phyloP scores from a whole-genome alignment of 176 grass and related monocot genomes.

The Ampelocalamus luodianensis region DNA sequence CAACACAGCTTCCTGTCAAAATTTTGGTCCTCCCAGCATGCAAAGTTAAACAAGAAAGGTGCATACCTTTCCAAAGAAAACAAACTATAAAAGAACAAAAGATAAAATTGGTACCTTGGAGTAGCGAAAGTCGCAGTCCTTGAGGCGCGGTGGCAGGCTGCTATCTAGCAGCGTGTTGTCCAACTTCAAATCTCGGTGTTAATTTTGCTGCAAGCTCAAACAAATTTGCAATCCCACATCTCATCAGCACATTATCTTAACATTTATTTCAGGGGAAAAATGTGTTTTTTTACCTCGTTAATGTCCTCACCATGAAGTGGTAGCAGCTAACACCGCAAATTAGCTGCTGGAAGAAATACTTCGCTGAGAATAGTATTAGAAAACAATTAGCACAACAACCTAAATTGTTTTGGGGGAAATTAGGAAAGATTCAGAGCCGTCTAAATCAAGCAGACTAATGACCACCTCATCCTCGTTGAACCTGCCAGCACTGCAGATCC shows the following conservation, averaged over 20 bases:
- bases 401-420: background rate
- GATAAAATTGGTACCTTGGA: conserved; percentile 63
- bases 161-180: conserved; percentile 94
- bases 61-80: conserved; percentile 1
- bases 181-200: conserved; percentile 95
- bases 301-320: conserved; percentile 85
- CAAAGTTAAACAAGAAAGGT: conserved; percentile 27
- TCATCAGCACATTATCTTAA: conserved; percentile 15
- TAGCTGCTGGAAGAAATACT: conserved; percentile 97
- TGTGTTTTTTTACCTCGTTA: background rate
- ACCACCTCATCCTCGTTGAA: conserved; percentile 92
- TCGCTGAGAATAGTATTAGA: conserved; percentile 49
- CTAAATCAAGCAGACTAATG: background rate
- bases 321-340: conserved; percentile 97
- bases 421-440: background rate
- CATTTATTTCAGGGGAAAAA: background rate
- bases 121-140: conserved; percentile 97
- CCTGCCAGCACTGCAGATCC: conserved; percentile 83
- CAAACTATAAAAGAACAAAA: background rate
- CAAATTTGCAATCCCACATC: conserved; percentile 25
- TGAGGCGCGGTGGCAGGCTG: conserved; percentile 77
- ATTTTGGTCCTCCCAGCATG: conserved; percentile 47
- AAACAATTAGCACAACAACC: background rate
- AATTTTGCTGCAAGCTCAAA: conserved; percentile 75
- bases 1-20: conserved; percentile 51